These are phyloP conservation scores for Sicyos edulis DNA, from an alignment of 306 rosid genomes.

Conservation along the genomic window DNA sequence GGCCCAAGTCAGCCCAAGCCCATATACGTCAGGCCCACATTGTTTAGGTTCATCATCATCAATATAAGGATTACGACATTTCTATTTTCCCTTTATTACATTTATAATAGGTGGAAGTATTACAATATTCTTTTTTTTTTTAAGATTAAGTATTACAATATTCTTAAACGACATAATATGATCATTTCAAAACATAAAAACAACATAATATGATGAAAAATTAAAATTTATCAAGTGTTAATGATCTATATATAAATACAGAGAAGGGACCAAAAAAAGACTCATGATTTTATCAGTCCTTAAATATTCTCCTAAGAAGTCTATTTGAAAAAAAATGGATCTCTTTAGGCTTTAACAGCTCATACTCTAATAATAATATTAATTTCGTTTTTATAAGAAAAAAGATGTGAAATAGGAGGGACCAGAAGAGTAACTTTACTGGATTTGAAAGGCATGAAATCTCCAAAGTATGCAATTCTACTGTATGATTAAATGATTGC, in stretches of 20 bases:
- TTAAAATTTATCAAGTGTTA: neutral
- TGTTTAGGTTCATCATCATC: neutral
- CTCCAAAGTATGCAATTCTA: conserved; percentile 47
- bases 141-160: too few relatives aligned
- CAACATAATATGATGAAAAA: neutral
- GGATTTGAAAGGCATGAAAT: conserved; percentile 21
- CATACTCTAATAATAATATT: neutral
- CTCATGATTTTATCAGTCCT: neutral
- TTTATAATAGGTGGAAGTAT: too few relatives aligned
- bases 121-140: too few relatives aligned
- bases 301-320: conserved; percentile 10
- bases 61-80: neutral
- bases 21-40: neutral
- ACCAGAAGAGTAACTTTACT: conserved; percentile 23
- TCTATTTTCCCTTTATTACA: neutral
- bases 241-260: neutral
- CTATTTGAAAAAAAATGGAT: neutral
- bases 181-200: too few relatives aligned
- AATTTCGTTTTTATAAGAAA: conserved; percentile 1
- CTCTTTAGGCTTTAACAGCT: conserved; percentile 20
- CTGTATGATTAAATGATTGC: conserved; percentile 16
- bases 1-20: neutral
- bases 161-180: too few relatives aligned
- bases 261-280: conserved; percentile 2
- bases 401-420: neutral